Percentiles rank a stretch among this genome's conserved stretches.
phyloP scores from a whole-genome alignment of 1,284 basidiomycete species.

The Pascua guehoae region DNA sequence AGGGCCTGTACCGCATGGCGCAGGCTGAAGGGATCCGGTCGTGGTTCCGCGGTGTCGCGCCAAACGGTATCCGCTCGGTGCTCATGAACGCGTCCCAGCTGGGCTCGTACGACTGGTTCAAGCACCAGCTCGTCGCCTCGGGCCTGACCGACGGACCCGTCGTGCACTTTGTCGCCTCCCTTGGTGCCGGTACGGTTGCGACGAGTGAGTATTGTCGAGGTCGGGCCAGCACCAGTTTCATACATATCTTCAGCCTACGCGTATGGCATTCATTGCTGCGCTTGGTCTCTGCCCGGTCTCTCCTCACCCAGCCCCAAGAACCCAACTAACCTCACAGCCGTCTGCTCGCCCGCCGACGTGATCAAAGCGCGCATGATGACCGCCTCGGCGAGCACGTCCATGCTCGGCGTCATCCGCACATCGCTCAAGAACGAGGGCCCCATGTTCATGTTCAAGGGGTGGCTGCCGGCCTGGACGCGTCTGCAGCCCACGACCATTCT shows the following conservation, averaged over 20 bases:
- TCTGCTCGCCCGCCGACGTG: conserved; percentile 91
- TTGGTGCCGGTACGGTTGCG: conserved; percentile 83
- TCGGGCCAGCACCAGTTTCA: too few species aligned
- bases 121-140: conserved; percentile 68
- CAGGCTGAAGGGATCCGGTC: conserved; percentile 73
- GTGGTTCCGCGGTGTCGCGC: conserved; percentile 72
- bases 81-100: conserved; percentile 91
- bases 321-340: conserved; percentile 45
- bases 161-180: conserved; percentile 78
- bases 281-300: conserved; percentile 3
- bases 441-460: conserved; percentile 87
- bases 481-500: conserved; percentile 68
- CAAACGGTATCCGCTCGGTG: conserved; percentile 78
- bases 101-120: conserved; percentile 88
- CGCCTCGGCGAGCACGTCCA: conserved; percentile 76
- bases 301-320: background rate
- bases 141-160: conserved; percentile 71
- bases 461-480: conserved; percentile 66
- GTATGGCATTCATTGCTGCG: background rate
- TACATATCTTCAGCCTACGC: background rate
- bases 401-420: conserved; percentile 64
- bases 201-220: conserved; percentile 54
- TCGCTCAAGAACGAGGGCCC: conserved; percentile 75
- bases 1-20: conserved; percentile 80
- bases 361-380: conserved; percentile 85